Base-by-base conservation (phyloP, 1,284 basidiomycete species). In the Amylostereum areolatum region DNA sequence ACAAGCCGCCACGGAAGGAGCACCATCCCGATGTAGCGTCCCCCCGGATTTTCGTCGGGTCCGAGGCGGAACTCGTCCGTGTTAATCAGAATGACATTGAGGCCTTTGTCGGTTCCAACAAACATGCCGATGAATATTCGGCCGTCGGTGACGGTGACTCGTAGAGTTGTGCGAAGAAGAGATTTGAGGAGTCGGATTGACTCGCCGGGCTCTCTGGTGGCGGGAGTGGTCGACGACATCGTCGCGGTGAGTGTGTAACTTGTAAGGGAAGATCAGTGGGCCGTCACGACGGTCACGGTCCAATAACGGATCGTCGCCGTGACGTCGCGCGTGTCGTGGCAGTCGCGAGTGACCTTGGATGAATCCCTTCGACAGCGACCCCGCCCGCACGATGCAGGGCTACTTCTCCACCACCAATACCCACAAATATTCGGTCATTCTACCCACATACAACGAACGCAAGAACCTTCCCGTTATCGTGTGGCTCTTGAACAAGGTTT, bases 381-480 rank as follows among this genome's bases (percentile, higher is more conserved):
- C 69, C 31, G 75, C 81, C 48, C 64, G 77, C 57, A 78, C 70
- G 56, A 85, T 85, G 83, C 81, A 83, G 69, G 81, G 80, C 58
- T 70, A 70, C 51, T 71, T 75, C 63, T 54, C 63, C 49, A 71
- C 80, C 25, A 53, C 71, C 24, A 74, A 84, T 58, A 80, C 81
- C 5, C 83, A 84, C 73, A 91, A 86, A 67, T 92, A 91, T 66
- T 89, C 86, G 47, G 90, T 95, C 56, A 94, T 95, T 60, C 75
- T 95, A 9, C 92, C 92, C 39, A 95, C 92, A 2, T 96, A 95
- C 68, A 94, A 95, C 64, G 92, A 95, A 66, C 81, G 92, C 59
- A 90, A 89, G 71, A 95, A 96, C 63, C 69, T 96, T 24, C 92
- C 92, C 1, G 79, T 95, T 47, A 88, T 95, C 54, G 66, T 90